Conservation (phyloP, 306 rosid species). For the Vicia faba region DNA sequence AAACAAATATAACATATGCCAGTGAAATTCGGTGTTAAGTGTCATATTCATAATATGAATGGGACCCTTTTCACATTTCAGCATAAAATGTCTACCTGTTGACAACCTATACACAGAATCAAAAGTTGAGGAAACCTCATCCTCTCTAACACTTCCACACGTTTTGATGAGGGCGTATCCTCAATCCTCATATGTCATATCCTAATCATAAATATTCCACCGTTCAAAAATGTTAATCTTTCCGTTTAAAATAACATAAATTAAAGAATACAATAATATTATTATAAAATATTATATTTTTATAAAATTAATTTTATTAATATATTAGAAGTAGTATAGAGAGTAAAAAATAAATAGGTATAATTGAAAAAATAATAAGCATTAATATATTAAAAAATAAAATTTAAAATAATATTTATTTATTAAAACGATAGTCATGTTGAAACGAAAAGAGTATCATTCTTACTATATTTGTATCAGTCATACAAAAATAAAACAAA, state of each 20-base stretch:
- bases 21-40: slow-evolving; percentile 22
- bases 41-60: slow-evolving; percentile 9
- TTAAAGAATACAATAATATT: too few species aligned
- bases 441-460: too few species aligned
- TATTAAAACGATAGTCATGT: too few species aligned
- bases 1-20: background rate
- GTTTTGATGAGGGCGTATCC: slow-evolving; percentile 23
- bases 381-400: too few species aligned
- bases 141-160: slow-evolving; percentile 28
- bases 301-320: too few species aligned
- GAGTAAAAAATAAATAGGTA: too few species aligned
- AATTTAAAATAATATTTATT: too few species aligned
- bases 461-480: background rate
- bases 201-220: background rate
- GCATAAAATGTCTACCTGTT: slow-evolving; percentile 24
- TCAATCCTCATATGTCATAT: background rate
- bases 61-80: slow-evolving; percentile 7
- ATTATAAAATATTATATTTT: too few species aligned
- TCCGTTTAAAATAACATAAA: too few species aligned
- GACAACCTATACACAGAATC: background rate
- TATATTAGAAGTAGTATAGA: too few species aligned
- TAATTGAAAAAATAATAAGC: too few species aligned
- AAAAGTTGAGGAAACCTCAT: background rate
- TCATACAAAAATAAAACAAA: background rate
- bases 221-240: background rate